phyloP scores from a whole-genome alignment of 23 red algal genomes.

The Chondrus crispus region DNA sequence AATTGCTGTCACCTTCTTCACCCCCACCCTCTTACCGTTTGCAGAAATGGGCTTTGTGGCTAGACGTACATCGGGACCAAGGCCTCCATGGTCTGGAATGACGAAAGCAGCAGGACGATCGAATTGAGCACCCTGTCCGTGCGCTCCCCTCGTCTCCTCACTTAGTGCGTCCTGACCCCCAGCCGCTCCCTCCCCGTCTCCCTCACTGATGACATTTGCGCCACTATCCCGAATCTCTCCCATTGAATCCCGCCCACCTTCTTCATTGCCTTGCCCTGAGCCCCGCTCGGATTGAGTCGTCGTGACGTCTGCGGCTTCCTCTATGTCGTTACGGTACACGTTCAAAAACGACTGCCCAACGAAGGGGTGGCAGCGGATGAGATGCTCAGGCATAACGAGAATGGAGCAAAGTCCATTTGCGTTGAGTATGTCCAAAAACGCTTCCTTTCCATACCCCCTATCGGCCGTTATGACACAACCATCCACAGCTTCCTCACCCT shows the following conservation, averaged over 20 bases:
- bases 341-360: background rate
- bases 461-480: slow-evolving; percentile 7
- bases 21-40: background rate
- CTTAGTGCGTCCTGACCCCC: background rate
- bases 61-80: background rate
- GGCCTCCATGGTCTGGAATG: background rate
- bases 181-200: background rate
- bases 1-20: background rate
- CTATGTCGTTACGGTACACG: background rate
- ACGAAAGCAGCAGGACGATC: background rate
- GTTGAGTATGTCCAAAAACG: background rate
- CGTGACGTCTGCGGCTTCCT: background rate
- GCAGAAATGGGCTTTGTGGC: background rate
- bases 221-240: background rate
- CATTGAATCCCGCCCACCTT: background rate
- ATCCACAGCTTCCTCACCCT: background rate
- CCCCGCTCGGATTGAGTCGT: background rate
- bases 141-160: background rate
- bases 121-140: background rate
- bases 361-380: background rate
- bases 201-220: background rate
- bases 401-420: background rate
- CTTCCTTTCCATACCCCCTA: slow-evolving; percentile 13
- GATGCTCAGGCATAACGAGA: background rate
- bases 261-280: background rate